These are phyloP conservation scores for Dryadomyces quercus-mongolicae DNA, from an alignment of 2,329 filamentous ascomycete genomes.

Conservation along the genomic window DNA sequence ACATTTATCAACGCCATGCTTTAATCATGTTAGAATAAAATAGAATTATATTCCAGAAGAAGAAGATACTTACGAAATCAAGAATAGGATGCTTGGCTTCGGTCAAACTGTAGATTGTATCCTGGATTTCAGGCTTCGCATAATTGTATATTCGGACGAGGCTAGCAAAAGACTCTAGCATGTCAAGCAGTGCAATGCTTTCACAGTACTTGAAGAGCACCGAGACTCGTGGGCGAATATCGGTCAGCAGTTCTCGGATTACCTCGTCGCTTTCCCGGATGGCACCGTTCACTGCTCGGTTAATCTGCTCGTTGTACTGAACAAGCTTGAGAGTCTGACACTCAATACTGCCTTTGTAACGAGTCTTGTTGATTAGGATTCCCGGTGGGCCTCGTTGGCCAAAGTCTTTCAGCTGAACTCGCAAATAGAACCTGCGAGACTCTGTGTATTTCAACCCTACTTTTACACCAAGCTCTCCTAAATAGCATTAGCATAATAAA, in stretches of 20 bases:
- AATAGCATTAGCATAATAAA: not conserved
- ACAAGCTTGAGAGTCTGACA: constrained; percentile 79
- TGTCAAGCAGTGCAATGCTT: constrained; percentile 75
- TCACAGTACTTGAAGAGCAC: constrained; percentile 76
- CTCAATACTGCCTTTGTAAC: constrained; percentile 65
- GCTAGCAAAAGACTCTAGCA: constrained; percentile 68
- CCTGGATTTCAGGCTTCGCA: constrained; percentile 54
- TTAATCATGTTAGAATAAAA: too few relatives aligned
- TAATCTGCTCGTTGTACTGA: constrained; percentile 67
- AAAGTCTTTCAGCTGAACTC: constrained; percentile 49
- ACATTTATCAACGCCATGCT: constrained; percentile 39
- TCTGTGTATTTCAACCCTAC: constrained; percentile 57
- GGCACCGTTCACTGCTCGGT: constrained; percentile 73
- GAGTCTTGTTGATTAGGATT: constrained; percentile 61
- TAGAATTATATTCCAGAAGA: not conserved
- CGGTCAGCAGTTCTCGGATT: constrained; percentile 57
- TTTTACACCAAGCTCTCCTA: constrained; percentile 6
- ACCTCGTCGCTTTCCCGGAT: constrained; percentile 70
- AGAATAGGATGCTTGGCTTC: constrained; percentile 66
- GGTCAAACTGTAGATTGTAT: constrained; percentile 55
- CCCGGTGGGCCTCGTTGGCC: constrained; percentile 30
- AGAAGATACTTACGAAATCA: constrained; percentile 39
- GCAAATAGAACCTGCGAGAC: constrained; percentile 68
- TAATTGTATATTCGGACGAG: constrained; percentile 47
- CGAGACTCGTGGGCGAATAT: constrained; percentile 61